Conservation (phyloP, 2,329 filamentous ascomycete species). For the Scytalidium sp. region DNA sequence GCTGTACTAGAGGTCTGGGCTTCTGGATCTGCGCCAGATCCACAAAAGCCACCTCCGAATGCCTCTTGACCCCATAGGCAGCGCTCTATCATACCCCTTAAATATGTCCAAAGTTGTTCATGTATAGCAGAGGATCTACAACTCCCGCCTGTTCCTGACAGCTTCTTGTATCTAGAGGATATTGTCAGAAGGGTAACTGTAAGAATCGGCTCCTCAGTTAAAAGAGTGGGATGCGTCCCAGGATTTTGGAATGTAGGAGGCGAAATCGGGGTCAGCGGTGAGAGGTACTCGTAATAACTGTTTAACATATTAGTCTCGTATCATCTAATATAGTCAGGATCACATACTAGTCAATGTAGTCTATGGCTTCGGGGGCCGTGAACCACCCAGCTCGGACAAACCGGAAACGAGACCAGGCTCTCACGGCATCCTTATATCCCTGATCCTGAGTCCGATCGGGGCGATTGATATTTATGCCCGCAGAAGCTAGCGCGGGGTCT, state of each 20-base stretch:
- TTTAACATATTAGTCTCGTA: constrained; percentile 11
- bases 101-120: constrained; percentile 90
- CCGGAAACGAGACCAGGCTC: constrained; percentile 86
- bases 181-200: constrained; percentile 90
- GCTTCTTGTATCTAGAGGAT: constrained; percentile 78
- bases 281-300: constrained; percentile 87
- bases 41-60: constrained; percentile 84
- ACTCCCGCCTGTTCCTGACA: constrained; percentile 74
- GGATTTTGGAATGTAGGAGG: constrained; percentile 85
- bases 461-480: constrained; percentile 4
- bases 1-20: constrained; percentile 65
- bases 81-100: constrained; percentile 91
- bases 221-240: constrained; percentile 72
- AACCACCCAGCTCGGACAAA: constrained; percentile 99
- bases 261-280: constrained; percentile 89
- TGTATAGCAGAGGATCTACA: constrained; percentile 90
- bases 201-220: constrained; percentile 90
- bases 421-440: constrained; percentile 67
- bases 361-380: constrained; percentile 86
- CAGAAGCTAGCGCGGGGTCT: constrained; percentile 23
- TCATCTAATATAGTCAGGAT: neutral
- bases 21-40: constrained; percentile 60
- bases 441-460: constrained; percentile 38
- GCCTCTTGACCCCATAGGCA: constrained; percentile 96
- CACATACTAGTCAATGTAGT: constrained; percentile 85